Evolutionary conservation across 805 yeast species (phyloP).

Genomic region (Yueomyces sinensis): DNA sequence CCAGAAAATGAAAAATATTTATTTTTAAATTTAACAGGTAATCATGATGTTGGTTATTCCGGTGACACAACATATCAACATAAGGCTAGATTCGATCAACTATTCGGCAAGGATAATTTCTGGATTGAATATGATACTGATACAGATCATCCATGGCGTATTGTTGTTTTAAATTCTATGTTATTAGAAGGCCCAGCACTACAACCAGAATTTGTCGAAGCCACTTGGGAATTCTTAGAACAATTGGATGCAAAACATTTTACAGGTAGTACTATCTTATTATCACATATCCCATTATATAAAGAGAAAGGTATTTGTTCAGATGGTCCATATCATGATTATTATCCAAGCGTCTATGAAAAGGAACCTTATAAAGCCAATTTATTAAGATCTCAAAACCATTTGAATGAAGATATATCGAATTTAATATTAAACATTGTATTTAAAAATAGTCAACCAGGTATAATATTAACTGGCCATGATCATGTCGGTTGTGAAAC

Average conservation of each 20-base stretch:
- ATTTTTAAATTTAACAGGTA: conserved; percentile 79
- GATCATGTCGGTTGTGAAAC: conserved; percentile 91
- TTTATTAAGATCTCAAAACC: conserved; percentile 73
- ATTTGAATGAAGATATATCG: conserved; percentile 52
- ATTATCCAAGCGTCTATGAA: conserved; percentile 40
- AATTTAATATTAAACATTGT: conserved; percentile 58
- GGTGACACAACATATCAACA: conserved; percentile 94
- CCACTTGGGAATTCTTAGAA: conserved; percentile 63
- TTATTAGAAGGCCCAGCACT: conserved; percentile 83
- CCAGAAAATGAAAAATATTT: conserved; percentile 40
- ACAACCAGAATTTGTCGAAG: conserved; percentile 53
- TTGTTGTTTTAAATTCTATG: conserved; percentile 77
- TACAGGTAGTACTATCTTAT: conserved; percentile 65
- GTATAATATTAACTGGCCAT: conserved; percentile 84
- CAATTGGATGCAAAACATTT: conserved; percentile 42
- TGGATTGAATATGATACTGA: conserved; percentile 58
- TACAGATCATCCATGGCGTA: conserved; percentile 64
- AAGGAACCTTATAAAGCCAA: conserved; percentile 58
- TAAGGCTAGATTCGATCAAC: conserved; percentile 56
- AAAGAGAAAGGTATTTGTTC: conserved; percentile 71
- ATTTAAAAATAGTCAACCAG: conserved; percentile 54
- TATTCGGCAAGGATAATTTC: conserved; percentile 79
- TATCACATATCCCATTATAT: conserved; percentile 84
- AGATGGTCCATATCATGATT: conserved; percentile 70
- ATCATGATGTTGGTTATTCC: conserved; percentile 90